Base-by-base conservation (phyloP, 805 yeast species). In the Yamadazyma sp. region DNA sequence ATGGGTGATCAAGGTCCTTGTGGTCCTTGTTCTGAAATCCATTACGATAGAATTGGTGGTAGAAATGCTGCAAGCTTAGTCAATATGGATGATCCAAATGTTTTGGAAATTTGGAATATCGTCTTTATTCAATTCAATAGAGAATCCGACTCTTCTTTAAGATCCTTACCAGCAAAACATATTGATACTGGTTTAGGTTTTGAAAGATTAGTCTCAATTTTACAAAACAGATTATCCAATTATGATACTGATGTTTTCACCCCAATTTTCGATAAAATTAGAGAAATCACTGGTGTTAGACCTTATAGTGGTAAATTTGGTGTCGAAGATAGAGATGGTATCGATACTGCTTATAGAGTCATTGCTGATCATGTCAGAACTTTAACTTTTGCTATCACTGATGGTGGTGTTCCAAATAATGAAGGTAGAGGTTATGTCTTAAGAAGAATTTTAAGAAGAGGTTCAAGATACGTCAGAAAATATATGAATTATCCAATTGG, bases 1-100 rank as follows among this genome's bases (percentile, higher is more conserved):
- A 93, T 93, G 99, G 99, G 99, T 53, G 99, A 94, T 57, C 98
- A 91, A 70, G 99, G 99, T 48, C 99, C 99, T 31, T 93, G 99
- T 72, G 99, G 99, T 44, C 99, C 99, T 34, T 94, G 98, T 69
- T 84, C 95, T 16, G 99, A 93, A 65, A 76, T 93, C 50, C 99
- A 93, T 64, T 93, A 87, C 62, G 99, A 93, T 65, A 81, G 98
- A 67, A 88, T 93, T 47, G 98, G 98, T 47, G 97, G 98, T 40
- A 82, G 99, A 72, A 91, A 93, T 56, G 98, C 98, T 36, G 72
- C 97, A 13, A 53, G 65, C 44, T 73, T 94, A 46, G 99, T 93
- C 52, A 93, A 93, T 60, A 78, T 78, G 80, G 99, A 93, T 65
- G 99, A 93, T 61, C 98, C 99, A 42, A 86, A 91, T 59, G 99